Conservation (phyloP, 2,329 filamentous ascomycete species). For the Lasiodiplodia sp. region DNA sequence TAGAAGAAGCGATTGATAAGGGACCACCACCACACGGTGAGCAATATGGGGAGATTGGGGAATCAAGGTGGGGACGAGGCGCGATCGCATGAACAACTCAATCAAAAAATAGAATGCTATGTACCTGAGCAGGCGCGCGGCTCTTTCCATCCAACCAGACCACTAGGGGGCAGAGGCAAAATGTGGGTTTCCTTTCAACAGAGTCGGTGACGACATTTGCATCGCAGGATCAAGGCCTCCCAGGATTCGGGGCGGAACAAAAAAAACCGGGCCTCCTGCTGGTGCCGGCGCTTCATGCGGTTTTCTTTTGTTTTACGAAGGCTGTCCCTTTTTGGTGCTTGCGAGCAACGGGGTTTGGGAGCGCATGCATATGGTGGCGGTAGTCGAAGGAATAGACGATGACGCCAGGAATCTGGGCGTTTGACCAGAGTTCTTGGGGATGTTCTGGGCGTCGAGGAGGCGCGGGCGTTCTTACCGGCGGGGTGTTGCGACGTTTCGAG, state of each 20-base stretch:
- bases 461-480: neutral
- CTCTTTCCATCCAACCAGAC: neutral
- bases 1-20: slow-evolving; percentile 1
- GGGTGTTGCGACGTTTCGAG: neutral
- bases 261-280: slow-evolving; percentile 7
- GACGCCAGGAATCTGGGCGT: neutral
- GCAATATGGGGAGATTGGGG: slow-evolving; percentile 20
- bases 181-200: neutral
- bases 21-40: neutral
- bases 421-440: slow-evolving; percentile 1
- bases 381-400: no score
- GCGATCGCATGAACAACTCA: neutral
- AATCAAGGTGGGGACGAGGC: neutral
- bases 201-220: neutral
- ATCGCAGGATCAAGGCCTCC: slow-evolving; percentile 10
- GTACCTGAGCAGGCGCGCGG: slow-evolving; percentile 21
- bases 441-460: neutral
- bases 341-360: neutral
- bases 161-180: neutral
- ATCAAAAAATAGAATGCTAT: slow-evolving; percentile 7
- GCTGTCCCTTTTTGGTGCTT: neutral
- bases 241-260: neutral
- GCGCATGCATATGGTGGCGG: neutral
- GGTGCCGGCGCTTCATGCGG: slow-evolving; percentile 18
- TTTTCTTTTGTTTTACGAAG: neutral